A percentile compares a stretch with the other conserved stretches of the same genome.
Conservation (phyloP, 2,329 filamentous ascomycete species). For the Aphanoascus verrucosus region DNA sequence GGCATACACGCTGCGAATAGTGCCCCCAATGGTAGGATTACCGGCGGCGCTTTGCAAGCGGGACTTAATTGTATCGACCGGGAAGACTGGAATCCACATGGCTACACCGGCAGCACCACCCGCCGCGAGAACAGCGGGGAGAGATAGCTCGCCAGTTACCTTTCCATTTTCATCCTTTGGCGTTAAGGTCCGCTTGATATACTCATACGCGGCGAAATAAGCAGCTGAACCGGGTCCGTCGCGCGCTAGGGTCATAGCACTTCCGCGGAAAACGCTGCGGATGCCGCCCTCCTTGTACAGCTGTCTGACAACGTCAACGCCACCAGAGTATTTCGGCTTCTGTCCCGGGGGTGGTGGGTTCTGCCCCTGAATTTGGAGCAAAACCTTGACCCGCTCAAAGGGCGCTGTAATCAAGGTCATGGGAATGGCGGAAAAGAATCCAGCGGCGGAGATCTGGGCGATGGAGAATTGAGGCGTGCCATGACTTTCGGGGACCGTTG, state of each 20-base stretch:
- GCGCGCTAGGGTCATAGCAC: slow-evolving; percentile 78
- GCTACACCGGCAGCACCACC: slow-evolving; percentile 86
- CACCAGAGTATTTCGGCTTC: slow-evolving; percentile 83
- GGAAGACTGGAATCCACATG: slow-evolving; percentile 99
- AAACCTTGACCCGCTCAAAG: slow-evolving; percentile 97
- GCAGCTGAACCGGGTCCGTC: slow-evolving; percentile 88
- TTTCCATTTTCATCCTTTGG: slow-evolving; percentile 68
- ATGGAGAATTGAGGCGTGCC: slow-evolving; percentile 59
- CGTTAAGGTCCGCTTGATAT: slow-evolving; percentile 78
- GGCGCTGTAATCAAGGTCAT: slow-evolving; percentile 98
- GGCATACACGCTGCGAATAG: slow-evolving; percentile 71
- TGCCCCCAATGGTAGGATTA: slow-evolving; percentile 66
- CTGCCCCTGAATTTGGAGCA: slow-evolving; percentile 94
- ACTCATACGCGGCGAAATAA: slow-evolving; percentile 96
- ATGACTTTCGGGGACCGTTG: slow-evolving; percentile 53
- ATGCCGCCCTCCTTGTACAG: slow-evolving; percentile 86
- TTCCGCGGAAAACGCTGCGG: slow-evolving; percentile 84
- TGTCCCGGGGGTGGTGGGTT: slow-evolving; percentile 74
- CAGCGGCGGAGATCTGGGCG: slow-evolving; percentile 77
- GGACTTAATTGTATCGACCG: slow-evolving; percentile 92
- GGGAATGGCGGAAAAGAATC: slow-evolving; percentile 94
- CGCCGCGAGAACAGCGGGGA: slow-evolving; percentile 72
- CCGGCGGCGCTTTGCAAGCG: slow-evolving; percentile 84
- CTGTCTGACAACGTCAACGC: slow-evolving; percentile 80
- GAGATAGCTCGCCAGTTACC: slow-evolving; percentile 63